phyloP scores from a whole-genome alignment of 768 basidiomycete genomes.

The Trametes meyenii region DNA sequence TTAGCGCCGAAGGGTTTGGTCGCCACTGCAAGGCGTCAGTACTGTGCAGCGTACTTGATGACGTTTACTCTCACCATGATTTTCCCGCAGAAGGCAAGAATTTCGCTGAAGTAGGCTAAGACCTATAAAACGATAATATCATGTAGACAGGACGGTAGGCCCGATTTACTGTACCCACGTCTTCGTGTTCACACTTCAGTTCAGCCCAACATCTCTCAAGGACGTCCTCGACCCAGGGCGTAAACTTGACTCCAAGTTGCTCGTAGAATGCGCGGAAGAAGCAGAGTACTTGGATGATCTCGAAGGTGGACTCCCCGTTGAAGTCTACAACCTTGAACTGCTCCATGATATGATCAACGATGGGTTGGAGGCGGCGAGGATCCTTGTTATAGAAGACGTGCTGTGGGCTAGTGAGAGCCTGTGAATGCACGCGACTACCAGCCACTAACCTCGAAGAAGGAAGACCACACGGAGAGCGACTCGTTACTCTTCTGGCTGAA shows the following conservation, averaged over 20 bases:
- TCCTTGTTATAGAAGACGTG: constrained; percentile 81
- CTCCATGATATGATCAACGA: constrained; percentile 73
- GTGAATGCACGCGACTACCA: neutral
- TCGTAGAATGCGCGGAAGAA: constrained; percentile 74
- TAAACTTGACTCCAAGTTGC: constrained; percentile 79
- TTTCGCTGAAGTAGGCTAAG: constrained; percentile 73
- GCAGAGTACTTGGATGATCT: constrained; percentile 68
- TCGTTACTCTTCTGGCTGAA: constrained; percentile 79
- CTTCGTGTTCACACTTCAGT: constrained; percentile 75
- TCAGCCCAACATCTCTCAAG: constrained; percentile 71
- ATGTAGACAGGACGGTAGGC: neutral
- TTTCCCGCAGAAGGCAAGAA: constrained; percentile 71
- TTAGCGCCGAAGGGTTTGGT: constrained; percentile 63
- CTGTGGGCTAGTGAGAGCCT: constrained; percentile 37
- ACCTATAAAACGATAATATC: constrained; percentile 46
- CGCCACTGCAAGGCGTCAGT: constrained; percentile 49
- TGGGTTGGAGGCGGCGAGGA: constrained; percentile 77
- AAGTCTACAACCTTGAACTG: constrained; percentile 72
- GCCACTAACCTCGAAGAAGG: constrained; percentile 66
- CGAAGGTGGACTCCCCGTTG: constrained; percentile 81
- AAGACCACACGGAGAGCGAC: constrained; percentile 77
- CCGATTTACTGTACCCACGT: constrained; percentile 45
- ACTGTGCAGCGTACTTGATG: neutral
- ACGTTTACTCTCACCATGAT: constrained; percentile 52
- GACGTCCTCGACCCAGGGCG: constrained; percentile 72